phyloP scores from a whole-genome alignment of 306 rosid species.

The Cicer arietinum region DNA sequence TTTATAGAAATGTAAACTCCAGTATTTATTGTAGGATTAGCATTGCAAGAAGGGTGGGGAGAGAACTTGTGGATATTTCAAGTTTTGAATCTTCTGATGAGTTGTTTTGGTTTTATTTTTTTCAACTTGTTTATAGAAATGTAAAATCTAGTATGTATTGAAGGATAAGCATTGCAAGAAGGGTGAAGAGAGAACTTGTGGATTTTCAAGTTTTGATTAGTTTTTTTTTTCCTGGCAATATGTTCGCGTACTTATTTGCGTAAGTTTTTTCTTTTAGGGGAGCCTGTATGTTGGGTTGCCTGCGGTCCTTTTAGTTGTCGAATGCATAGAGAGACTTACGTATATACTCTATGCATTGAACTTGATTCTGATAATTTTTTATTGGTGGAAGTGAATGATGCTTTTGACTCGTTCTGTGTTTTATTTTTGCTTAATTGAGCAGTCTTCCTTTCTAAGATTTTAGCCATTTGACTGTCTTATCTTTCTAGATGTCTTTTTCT shows the following conservation, averaged over 20 bases:
- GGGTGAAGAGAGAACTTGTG: not conserved
- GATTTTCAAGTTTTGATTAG: not conserved
- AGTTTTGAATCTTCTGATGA: not conserved
- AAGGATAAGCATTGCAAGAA: not conserved
- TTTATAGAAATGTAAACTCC: not conserved
- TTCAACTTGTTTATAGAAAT: not conserved
- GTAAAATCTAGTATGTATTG: not conserved
- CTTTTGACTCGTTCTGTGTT: not conserved
- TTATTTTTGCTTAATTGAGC: not conserved
- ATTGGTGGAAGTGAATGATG: conserved; percentile 2
- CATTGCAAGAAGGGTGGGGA: not conserved
- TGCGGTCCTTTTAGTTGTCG: not conserved
- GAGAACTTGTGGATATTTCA: too few relatives aligned
- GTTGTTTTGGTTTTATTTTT: conserved; percentile 12
- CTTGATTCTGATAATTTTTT: not conserved
- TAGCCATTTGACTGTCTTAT: not conserved
- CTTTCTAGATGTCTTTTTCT: not conserved
- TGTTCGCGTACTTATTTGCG: not conserved
- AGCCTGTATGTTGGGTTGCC: not conserved
- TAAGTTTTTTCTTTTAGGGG: not conserved
- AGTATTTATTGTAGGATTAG: not conserved
- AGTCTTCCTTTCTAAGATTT: not conserved
- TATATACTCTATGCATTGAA: not conserved
- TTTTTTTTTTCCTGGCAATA: not conserved
- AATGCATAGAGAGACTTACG: not conserved